These are phyloP conservation scores for Fusarium graminum DNA, from an alignment of 2,329 filamentous ascomycete genomes.

Conservation along the genomic window DNA sequence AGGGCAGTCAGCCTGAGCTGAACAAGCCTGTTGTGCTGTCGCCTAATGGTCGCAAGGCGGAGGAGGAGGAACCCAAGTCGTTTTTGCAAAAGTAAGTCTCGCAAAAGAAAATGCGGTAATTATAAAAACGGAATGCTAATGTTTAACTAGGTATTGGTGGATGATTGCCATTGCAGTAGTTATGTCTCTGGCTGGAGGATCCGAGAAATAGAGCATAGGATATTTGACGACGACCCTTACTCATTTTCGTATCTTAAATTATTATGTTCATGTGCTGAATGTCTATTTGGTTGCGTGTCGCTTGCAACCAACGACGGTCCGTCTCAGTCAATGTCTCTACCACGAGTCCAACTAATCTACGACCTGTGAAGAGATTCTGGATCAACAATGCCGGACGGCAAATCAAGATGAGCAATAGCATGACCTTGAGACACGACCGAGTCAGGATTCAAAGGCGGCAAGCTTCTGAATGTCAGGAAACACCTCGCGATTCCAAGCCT, in stretches of 20 bases:
- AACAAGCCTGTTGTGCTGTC: conserved; percentile 74
- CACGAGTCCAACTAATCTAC: not conserved
- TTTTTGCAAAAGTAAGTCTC: conserved; percentile 73
- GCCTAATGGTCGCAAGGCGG: conserved; percentile 70
- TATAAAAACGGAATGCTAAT: conserved; percentile 52
- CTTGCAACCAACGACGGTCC: not conserved
- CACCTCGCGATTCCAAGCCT: not conserved
- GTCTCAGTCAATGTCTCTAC: not conserved
- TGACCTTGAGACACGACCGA: not conserved
- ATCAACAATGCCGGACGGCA: not conserved
- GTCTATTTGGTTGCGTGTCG: not conserved
- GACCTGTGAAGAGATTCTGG: not conserved
- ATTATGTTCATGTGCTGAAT: not conserved
- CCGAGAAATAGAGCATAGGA: conserved; percentile 61
- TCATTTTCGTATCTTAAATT: not conserved
- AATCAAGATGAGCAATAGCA: not conserved
- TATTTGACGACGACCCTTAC: not conserved
- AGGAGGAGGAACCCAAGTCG: conserved; percentile 70
- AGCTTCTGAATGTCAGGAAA: not conserved
- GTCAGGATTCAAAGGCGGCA: not conserved
- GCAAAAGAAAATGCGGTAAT: not conserved
- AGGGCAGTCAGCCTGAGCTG: conserved; percentile 69
- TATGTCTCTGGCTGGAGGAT: conserved; percentile 66
- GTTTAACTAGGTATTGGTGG: conserved; percentile 73
- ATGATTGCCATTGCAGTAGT: conserved; percentile 67